A percentile compares a stretch with the other conserved stretches of the same genome.
Conservation (phyloP, 164 flowering plant species). For the Brasenia schreberi region DNA sequence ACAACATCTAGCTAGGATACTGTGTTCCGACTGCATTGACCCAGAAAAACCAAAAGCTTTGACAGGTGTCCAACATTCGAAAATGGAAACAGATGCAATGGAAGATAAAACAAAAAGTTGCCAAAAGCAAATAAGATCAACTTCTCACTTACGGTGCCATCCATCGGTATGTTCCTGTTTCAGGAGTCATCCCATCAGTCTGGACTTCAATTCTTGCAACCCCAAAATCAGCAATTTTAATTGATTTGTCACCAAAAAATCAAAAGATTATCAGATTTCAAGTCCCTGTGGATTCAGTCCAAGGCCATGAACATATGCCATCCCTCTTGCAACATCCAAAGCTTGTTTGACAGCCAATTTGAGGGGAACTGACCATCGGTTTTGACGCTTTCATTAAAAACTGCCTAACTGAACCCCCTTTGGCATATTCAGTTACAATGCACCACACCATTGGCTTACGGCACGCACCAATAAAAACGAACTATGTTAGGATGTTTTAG, state of each 20-base stretch:
- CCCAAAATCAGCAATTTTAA: slow-evolving; percentile 14
- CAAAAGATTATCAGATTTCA: slow-evolving; percentile 8
- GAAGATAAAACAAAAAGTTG: background rate
- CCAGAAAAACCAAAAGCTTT: too few species aligned
- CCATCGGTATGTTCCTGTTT: slow-evolving; percentile 15
- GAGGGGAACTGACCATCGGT: slow-evolving; percentile 7
- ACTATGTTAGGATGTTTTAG: slow-evolving; percentile 8
- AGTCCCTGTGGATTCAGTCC: slow-evolving; percentile 9
- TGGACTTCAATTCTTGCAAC: slow-evolving; percentile 17
- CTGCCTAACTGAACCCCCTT: slow-evolving; percentile 10
- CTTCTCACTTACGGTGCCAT: slow-evolving; percentile 7
- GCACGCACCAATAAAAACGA: slow-evolving; percentile 9
- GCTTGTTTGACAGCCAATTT: slow-evolving; percentile 9
- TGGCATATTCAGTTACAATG: slow-evolving; percentile 11
- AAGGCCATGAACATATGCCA: slow-evolving; percentile 10
- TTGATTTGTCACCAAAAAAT: slow-evolving; percentile 8
- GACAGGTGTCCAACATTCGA: too few species aligned
- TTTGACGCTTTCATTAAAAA: slow-evolving; percentile 5
- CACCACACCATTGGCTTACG: slow-evolving; percentile 11
- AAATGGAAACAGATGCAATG: too few species aligned
- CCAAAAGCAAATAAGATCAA: background rate
- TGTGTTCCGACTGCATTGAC: too few species aligned
- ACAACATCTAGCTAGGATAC: too few species aligned
- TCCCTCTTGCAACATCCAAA: slow-evolving; percentile 11
- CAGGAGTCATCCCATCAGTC: slow-evolving; percentile 17